phyloP scores from a whole-genome alignment of 768 basidiomycete species.

The Trametes coccinea region DNA sequence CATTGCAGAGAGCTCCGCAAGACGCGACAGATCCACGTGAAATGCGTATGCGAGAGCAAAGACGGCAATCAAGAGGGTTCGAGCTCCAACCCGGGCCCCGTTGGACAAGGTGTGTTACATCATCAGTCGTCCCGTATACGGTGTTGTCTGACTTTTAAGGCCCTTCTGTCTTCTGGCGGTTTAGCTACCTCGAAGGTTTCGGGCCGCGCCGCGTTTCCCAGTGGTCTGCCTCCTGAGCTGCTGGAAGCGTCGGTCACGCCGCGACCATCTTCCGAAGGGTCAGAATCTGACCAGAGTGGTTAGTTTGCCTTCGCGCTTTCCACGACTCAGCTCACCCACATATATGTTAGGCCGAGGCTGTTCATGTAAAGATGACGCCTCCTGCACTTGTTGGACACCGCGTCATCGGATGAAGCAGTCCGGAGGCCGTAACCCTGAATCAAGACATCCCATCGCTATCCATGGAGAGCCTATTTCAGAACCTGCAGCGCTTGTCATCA shows the following conservation, averaged over 20 bases:
- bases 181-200: constrained; percentile 60
- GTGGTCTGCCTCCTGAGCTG: constrained; percentile 65
- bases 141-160: constrained; percentile 47
- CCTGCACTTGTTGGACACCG: constrained; percentile 61
- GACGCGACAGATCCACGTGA: constrained; percentile 43
- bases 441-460: constrained; percentile 10
- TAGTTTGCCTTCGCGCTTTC: constrained; percentile 1
- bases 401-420: constrained; percentile 20
- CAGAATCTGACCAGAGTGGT: constrained; percentile 65
- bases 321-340: not conserved
- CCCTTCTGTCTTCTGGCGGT: constrained; percentile 20
- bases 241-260: constrained; percentile 63
- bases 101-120: constrained; percentile 64
- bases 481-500: constrained; percentile 27
- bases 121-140: constrained; percentile 15
- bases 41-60: constrained; percentile 37
- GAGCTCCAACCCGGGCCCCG: not conserved
- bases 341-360: constrained; percentile 36
- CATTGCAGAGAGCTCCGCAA: constrained; percentile 39
- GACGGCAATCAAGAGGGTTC: constrained; percentile 4
- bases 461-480: constrained; percentile 9
- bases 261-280: constrained; percentile 47
- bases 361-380: constrained; percentile 44
- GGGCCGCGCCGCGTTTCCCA: constrained; percentile 76
- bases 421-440: constrained; percentile 3